phyloP scores from a whole-genome alignment of 2,329 filamentous ascomycete genomes.

The Samsoniella hepiali region DNA sequence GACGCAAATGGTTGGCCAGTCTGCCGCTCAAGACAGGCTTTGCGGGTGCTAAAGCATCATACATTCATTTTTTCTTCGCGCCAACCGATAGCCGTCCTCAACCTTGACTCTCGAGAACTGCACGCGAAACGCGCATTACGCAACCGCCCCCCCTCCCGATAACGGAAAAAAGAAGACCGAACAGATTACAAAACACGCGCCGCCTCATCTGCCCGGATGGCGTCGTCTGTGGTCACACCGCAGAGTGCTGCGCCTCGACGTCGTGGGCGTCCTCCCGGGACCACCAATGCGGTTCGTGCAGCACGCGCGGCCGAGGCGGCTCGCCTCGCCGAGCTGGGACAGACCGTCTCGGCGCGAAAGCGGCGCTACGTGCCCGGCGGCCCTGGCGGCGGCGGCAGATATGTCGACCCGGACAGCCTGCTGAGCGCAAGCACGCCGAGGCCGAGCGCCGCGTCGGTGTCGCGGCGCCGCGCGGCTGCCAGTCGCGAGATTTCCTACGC shows the following conservation, averaged over 20 bases:
- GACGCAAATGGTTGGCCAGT: conserved; percentile 8
- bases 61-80: neutral
- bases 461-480: neutral
- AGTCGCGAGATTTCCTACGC: conserved; percentile 43
- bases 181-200: neutral
- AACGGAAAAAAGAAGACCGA: neutral
- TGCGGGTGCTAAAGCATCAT: neutral
- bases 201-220: neutral
- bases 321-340: conserved; percentile 39
- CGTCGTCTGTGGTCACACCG: conserved; percentile 39
- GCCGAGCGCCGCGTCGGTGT: conserved; percentile 22
- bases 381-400: conserved; percentile 80
- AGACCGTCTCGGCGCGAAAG: conserved; percentile 63
- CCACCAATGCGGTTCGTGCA: conserved; percentile 41
- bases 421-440: conserved; percentile 53
- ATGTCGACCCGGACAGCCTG: conserved; percentile 64
- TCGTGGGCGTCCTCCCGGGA: conserved; percentile 45
- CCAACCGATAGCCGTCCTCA: neutral
- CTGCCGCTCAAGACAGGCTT: conserved; percentile 1
- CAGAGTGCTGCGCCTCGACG: conserved; percentile 40
- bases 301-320: conserved; percentile 38
- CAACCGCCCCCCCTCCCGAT: neutral
- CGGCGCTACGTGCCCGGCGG: conserved; percentile 82
- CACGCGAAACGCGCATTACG: conserved; percentile 7
- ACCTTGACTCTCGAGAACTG: neutral